Evolutionary conservation across 2,329 filamentous ascomycete species (phyloP).

Genomic region (Coniochaeta hoffmannii): DNA sequence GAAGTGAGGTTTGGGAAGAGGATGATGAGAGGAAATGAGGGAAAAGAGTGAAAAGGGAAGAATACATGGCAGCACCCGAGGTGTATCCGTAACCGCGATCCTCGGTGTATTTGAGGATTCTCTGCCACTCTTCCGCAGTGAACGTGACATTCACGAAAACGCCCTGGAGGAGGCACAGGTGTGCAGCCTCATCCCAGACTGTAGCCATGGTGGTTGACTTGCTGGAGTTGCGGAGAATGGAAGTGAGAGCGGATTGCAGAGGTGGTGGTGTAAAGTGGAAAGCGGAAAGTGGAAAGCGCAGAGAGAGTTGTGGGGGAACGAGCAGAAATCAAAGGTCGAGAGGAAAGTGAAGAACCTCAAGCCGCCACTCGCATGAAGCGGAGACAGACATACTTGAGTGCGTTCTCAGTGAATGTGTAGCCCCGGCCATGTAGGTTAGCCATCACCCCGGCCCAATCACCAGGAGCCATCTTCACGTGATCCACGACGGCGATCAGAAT

Average conservation of each 20-base stretch:
- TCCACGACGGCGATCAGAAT: slow-evolving; percentile 34
- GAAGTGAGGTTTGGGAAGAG: neutral
- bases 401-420: slow-evolving; percentile 18
- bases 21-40: neutral
- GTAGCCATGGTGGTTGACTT: slow-evolving; percentile 10
- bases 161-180: slow-evolving; percentile 25
- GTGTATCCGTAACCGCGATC: slow-evolving; percentile 31
- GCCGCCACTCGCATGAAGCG: neutral
- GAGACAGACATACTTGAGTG: slow-evolving; percentile 15
- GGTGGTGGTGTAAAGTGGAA: neutral
- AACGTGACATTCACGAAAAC: slow-evolving; percentile 21
- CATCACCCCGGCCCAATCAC: slow-evolving; percentile 21
- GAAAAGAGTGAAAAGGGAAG: slow-evolving; percentile 5
- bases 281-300: neutral
- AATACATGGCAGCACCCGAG: slow-evolving; percentile 33
- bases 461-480: slow-evolving; percentile 22
- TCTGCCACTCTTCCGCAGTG: slow-evolving; percentile 14
- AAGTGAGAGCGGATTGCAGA: neutral
- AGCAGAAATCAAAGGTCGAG: neutral
- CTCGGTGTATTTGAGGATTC: slow-evolving; percentile 12
- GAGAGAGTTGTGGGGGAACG: neutral
- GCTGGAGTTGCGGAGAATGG: neutral
- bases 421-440: slow-evolving; percentile 16
- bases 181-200: slow-evolving; percentile 17
- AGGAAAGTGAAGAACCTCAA: neutral